Percentiles rank a stretch among this genome's conserved stretches.
Evolutionary conservation across 164 flowering plant species (phyloP).

Genomic region (Litsea cubeba): DNA sequence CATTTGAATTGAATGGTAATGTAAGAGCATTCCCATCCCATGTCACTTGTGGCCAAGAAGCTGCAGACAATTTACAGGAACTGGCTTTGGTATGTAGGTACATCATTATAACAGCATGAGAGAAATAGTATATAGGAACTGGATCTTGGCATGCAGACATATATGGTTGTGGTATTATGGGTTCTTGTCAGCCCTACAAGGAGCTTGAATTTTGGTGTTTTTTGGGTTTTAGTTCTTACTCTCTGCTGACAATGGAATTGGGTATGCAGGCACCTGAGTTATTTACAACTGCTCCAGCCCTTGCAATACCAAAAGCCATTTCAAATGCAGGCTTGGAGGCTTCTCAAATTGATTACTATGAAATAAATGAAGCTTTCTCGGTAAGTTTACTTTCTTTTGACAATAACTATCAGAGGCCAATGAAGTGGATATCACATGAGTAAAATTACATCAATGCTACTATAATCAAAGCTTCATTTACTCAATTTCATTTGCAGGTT

Average conservation of each 20-base stretch:
- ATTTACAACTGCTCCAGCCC: slow-evolving; percentile 91
- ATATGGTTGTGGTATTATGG: background rate
- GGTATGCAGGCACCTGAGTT: slow-evolving; percentile 78
- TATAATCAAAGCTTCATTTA: background rate
- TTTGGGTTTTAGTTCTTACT: background rate
- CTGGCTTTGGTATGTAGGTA: background rate
- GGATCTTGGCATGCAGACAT: background rate
- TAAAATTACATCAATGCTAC: background rate
- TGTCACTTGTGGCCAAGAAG: background rate
- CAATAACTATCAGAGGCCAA: background rate
- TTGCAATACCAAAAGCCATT: slow-evolving; percentile 96
- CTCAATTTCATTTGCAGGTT: slow-evolving; percentile 44
- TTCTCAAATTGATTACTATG: slow-evolving; percentile 84
- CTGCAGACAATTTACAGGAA: background rate
- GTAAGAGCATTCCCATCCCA: background rate
- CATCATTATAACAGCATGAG: background rate
- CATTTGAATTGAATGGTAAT: too few species aligned
- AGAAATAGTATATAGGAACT: background rate
- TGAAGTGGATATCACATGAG: background rate
- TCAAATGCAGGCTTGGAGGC: slow-evolving; percentile 78
- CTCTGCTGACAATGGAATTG: slow-evolving; percentile 14
- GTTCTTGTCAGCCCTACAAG: background rate
- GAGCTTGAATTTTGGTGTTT: background rate
- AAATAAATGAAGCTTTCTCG: slow-evolving; percentile 96
- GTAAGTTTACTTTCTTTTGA: slow-evolving; percentile 38